Base-by-base conservation (phyloP, 192 early-diverging fungal genomes). In the Entophlyctis luteolus region DNA sequence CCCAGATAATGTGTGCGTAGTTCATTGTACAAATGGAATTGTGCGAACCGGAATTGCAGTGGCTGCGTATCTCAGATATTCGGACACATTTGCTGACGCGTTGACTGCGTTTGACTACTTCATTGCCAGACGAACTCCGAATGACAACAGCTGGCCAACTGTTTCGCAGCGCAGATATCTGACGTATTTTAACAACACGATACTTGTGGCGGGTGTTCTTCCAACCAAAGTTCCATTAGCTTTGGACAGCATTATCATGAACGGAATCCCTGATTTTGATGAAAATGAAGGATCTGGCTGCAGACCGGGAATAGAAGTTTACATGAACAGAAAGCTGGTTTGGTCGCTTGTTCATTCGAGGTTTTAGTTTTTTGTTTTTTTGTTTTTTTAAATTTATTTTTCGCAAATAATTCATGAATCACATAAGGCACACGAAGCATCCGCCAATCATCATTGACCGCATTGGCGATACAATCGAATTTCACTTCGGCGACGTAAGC, bases 11-110 rank as follows among this genome's bases (percentile, higher is more conserved):
- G 80, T 86, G 1, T 82, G 81, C 23, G 48, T 86, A 22, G 66
- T 85, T 12, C 82, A 84, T 54, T 84, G 84, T 71, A 60, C 71
- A 18, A 81, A 85, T 56, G 84, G 82, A 18, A 46, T 79, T 16
- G 72, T 65, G 8, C 70, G 78, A 5, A 73, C 77, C 12, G 77
- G 70, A 39, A 39, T 84, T 16, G 80, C 78, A 3, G 70, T 82
- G 28, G 72, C 81, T 10, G 75, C 77, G 28, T 84, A 80, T 55
- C 62, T 86, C 18, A 54, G 76, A 2, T 86, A 67, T 45, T 50
- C 62, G 18, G 74, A 77, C 31, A 68, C 68, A 23, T 77, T 83
- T 32, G 39, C 60, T 14, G 75, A 81, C 54, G 77, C 79, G 4
- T 4, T 39, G 27, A 80, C 84, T 8, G 82, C 79, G 4, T 74